Conservation (phyloP, 768 basidiomycete species). For the Lanmaoa rubissima region DNA sequence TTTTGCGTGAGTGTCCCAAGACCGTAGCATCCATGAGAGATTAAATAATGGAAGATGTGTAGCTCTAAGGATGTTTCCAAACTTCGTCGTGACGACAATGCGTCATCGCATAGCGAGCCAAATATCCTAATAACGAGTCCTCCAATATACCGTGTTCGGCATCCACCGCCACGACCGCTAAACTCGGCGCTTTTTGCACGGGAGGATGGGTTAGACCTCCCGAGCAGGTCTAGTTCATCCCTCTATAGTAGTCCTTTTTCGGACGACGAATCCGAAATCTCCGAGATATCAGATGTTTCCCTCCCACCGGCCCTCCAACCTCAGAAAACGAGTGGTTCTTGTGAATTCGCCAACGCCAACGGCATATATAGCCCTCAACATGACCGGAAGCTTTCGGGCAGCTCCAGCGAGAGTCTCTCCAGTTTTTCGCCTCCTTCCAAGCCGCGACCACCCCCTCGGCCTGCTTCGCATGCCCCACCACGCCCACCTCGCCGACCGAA, state of each 20-base stretch:
- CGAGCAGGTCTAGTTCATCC: slow-evolving; percentile 22
- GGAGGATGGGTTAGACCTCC: slow-evolving; percentile 22
- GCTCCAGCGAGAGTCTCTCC: slow-evolving; percentile 22
- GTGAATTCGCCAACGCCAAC: not conserved
- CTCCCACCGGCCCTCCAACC: slow-evolving; percentile 5
- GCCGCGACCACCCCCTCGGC: slow-evolving; percentile 25
- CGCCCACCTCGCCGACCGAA: slow-evolving; percentile 20
- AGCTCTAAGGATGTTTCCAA: slow-evolving; percentile 27
- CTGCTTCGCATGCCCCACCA: slow-evolving; percentile 15
- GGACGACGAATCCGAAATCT: slow-evolving; percentile 29
- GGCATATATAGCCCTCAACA: not conserved
- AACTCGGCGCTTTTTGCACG: slow-evolving; percentile 19
- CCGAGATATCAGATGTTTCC: slow-evolving; percentile 21
- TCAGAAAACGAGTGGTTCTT: slow-evolving; percentile 10
- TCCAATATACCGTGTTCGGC: slow-evolving; percentile 17
- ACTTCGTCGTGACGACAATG: slow-evolving; percentile 13
- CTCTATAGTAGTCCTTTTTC: slow-evolving; percentile 32
- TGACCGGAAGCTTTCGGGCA: slow-evolving; percentile 17
- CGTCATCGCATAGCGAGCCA: slow-evolving; percentile 22
- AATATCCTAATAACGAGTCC: slow-evolving; percentile 25
- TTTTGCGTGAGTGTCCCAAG: slow-evolving; percentile 18
- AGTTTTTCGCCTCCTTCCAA: slow-evolving; percentile 11
- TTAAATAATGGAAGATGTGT: not conserved
- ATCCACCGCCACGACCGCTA: slow-evolving; percentile 16
- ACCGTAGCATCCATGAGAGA: not conserved